These are phyloP conservation scores for Raddia guianensis DNA, from an alignment of 176 grass and related monocot genomes.

Conservation along the genomic window DNA sequence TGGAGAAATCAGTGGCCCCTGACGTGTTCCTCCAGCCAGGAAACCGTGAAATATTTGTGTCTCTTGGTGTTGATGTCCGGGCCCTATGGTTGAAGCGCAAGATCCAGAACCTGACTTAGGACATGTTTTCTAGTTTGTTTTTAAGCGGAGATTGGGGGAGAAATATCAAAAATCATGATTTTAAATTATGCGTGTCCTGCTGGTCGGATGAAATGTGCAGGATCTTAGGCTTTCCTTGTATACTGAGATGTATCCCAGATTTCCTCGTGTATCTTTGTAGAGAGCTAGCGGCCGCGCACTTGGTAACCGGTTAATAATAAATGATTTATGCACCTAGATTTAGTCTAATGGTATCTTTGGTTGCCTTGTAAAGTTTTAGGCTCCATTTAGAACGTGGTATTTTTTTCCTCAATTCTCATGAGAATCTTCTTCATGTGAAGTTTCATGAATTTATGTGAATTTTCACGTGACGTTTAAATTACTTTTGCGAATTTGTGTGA, in stretches of 20 bases:
- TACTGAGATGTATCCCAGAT: conserved; percentile 54
- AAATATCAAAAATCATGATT: conserved; percentile 13
- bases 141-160: conserved; percentile 17
- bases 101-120: conserved; percentile 60
- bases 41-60: conserved; percentile 79
- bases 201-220: conserved; percentile 16
- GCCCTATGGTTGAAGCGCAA: conserved; percentile 79
- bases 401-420: background rate
- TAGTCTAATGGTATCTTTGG: background rate
- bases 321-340: conserved; percentile 17
- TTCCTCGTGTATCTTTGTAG: conserved; percentile 40
- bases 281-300: conserved; percentile 32
- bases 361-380: background rate
- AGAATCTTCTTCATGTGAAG: too few species aligned
- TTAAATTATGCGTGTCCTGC: conserved; percentile 33
- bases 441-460: too few species aligned
- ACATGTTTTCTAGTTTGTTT: conserved; percentile 10
- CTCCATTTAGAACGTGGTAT: background rate
- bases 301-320: conserved; percentile 47
- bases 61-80: conserved; percentile 58
- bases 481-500: background rate
- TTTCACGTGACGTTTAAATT: background rate
- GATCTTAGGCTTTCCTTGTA: conserved; percentile 51
- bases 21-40: conserved; percentile 59
- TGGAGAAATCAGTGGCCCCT: conserved; percentile 79